Conservation (phyloP, 352 stramenopile species). For the Phytophthora tubulina region DNA sequence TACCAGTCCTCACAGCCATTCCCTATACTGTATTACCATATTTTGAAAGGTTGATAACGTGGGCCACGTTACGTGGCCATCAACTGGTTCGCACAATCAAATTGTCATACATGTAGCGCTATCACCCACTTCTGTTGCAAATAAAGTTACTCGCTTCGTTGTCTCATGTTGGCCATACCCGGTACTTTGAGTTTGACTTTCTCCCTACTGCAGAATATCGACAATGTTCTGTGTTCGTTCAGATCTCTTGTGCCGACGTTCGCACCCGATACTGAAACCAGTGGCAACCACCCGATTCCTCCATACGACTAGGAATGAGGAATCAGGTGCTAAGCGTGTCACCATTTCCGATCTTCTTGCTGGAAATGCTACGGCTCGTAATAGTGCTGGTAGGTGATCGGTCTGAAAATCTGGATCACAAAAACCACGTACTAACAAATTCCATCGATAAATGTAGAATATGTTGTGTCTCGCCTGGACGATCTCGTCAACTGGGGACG, state of each 20-base stretch:
- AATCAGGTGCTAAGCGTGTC: conserved; percentile 29
- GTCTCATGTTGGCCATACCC: neutral
- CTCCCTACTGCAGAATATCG: neutral
- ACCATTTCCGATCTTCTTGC: conserved; percentile 55
- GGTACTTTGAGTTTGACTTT: neutral
- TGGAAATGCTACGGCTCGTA: conserved; percentile 49
- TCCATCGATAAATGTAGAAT: conserved; percentile 78
- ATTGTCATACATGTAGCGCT: too few species aligned
- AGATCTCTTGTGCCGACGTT: neutral
- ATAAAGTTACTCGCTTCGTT: too few species aligned
- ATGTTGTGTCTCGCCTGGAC: conserved; percentile 96
- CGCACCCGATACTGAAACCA: neutral
- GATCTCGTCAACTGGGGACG: conserved; percentile 98
- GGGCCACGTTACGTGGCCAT: too few species aligned
- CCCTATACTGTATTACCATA: too few species aligned
- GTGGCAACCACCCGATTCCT: neutral
- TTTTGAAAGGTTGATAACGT: too few species aligned
- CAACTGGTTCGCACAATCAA: too few species aligned
- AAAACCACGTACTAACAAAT: neutral
- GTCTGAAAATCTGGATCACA: neutral
- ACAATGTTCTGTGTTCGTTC: neutral
- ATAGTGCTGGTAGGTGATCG: conserved; percentile 54
- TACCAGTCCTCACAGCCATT: too few species aligned
- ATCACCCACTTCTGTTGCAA: too few species aligned
- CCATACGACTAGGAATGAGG: neutral